Evolutionary conservation across 2,329 filamentous ascomycete species (phyloP).

Genomic region (Scedosporium aurantiacum): DNA sequence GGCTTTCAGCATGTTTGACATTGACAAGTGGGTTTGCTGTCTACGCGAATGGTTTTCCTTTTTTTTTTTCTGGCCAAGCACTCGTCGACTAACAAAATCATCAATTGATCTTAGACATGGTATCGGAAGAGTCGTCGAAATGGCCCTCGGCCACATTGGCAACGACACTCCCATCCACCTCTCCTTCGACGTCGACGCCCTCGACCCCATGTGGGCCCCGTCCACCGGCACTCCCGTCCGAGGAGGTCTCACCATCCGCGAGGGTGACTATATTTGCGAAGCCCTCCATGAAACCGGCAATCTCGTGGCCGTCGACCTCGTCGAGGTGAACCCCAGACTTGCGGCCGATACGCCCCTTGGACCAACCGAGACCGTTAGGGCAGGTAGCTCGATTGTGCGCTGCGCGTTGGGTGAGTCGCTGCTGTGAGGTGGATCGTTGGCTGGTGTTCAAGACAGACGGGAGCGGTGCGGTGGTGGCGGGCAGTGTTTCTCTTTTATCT

Average conservation of each 20-base stretch:
- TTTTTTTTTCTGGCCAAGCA: too few relatives aligned
- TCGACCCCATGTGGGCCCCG: slow-evolving; percentile 93
- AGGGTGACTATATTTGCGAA: slow-evolving; percentile 96
- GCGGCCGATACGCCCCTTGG: slow-evolving; percentile 49
- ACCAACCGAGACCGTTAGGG: slow-evolving; percentile 75
- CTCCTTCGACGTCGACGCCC: slow-evolving; percentile 91
- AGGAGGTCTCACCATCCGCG: slow-evolving; percentile 82
- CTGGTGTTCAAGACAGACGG: background rate
- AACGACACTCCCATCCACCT: slow-evolving; percentile 92
- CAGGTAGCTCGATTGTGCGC: slow-evolving; percentile 81
- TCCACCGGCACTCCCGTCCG: slow-evolving; percentile 92
- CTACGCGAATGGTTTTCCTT: background rate
- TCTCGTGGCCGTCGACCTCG: slow-evolving; percentile 68
- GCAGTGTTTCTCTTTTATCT: background rate
- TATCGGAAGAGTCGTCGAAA: slow-evolving; percentile 92
- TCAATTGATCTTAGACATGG: slow-evolving; percentile 50
- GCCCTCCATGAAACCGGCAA: slow-evolving; percentile 70
- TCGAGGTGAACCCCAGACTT: slow-evolving; percentile 69
- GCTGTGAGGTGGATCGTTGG: slow-evolving; percentile 36
- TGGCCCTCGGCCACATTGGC: slow-evolving; percentile 95
- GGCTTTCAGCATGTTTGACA: slow-evolving; percentile 97
- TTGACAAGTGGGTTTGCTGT: slow-evolving; percentile 57
- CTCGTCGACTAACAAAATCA: slow-evolving; percentile 10
- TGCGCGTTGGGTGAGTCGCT: slow-evolving; percentile 89
- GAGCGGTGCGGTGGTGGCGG: background rate